Percentiles rank a stretch among this genome's conserved stretches.
These are phyloP conservation scores for Ascosphaera apis DNA, from an alignment of 2,329 filamentous ascomycete species.

Conservation along the genomic window DNA sequence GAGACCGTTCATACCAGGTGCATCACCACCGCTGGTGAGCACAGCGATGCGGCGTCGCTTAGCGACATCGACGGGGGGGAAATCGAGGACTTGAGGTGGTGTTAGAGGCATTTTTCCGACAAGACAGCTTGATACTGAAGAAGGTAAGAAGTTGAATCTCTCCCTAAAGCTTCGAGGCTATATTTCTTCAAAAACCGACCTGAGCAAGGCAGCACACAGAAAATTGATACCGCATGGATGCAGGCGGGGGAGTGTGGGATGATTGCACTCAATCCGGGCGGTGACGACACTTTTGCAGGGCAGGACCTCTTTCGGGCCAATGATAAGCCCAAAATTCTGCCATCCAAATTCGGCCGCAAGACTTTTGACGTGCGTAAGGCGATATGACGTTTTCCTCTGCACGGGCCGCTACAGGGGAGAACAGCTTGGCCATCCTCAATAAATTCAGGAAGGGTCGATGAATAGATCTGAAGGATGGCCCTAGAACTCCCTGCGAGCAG, in stretches of 20 bases:
- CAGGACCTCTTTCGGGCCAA: background rate
- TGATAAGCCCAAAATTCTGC: background rate
- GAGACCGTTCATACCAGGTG: conserved; percentile 82
- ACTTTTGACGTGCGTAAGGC: background rate
- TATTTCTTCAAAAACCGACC: background rate
- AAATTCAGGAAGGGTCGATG: too few relatives aligned
- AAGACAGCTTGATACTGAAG: conserved; percentile 2
- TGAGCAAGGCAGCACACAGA: background rate
- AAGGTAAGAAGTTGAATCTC: background rate
- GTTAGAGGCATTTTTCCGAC: conserved; percentile 6
- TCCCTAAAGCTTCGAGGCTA: background rate
- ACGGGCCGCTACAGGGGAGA: background rate
- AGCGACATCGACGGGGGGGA: background rate
- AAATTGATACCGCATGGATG: background rate
- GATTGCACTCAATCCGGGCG: background rate
- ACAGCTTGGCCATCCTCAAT: background rate
- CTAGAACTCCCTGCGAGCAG: too few relatives aligned
- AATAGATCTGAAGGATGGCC: too few relatives aligned
- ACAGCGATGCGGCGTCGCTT: conserved; percentile 45
- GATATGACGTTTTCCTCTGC: background rate
- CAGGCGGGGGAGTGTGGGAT: background rate
- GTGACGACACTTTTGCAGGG: background rate
- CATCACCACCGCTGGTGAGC: conserved; percentile 88
- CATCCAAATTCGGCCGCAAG: background rate
- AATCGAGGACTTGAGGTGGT: conserved; percentile 3